phyloP scores from a whole-genome alignment of 257 asterid genomes.

The Solanum appendiculatum region DNA sequence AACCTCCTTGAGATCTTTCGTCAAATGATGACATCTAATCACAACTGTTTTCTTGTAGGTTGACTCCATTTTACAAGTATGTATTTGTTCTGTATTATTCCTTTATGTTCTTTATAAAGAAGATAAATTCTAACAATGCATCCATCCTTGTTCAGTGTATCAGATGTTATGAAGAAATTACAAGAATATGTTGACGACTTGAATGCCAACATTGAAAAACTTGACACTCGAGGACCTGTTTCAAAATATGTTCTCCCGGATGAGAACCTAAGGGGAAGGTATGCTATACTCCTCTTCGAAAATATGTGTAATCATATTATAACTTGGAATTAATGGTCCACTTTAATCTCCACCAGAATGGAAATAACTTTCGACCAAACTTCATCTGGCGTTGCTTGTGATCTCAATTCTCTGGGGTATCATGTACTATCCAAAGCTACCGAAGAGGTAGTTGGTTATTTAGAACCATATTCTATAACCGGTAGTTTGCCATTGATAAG shows the following conservation, averaged over 20 bases:
- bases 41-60: constrained; percentile 35
- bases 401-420: constrained; percentile 77
- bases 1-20: not conserved
- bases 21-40: constrained; percentile 14
- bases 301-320: not conserved
- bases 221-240: constrained; percentile 70
- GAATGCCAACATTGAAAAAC: constrained; percentile 68
- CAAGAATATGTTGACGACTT: constrained; percentile 63
- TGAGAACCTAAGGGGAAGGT: constrained; percentile 92
- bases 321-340: not conserved
- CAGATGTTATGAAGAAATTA: constrained; percentile 60
- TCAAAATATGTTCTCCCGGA: constrained; percentile 81
- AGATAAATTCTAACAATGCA: not conserved
- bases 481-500: constrained; percentile 90
- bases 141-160: constrained; percentile 47
- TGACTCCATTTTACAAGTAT: constrained; percentile 96
- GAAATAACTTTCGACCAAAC: constrained; percentile 64
- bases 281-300: too few species aligned
- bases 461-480: constrained; percentile 89
- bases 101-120: not conserved
- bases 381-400: constrained; percentile 73
- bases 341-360: constrained; percentile 29
- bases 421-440: constrained; percentile 84
- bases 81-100: too few species aligned
- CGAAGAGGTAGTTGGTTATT: constrained; percentile 80